phyloP scores from a whole-genome alignment of 1,284 basidiomycete genomes.

The Salmacisia buchloeana region DNA sequence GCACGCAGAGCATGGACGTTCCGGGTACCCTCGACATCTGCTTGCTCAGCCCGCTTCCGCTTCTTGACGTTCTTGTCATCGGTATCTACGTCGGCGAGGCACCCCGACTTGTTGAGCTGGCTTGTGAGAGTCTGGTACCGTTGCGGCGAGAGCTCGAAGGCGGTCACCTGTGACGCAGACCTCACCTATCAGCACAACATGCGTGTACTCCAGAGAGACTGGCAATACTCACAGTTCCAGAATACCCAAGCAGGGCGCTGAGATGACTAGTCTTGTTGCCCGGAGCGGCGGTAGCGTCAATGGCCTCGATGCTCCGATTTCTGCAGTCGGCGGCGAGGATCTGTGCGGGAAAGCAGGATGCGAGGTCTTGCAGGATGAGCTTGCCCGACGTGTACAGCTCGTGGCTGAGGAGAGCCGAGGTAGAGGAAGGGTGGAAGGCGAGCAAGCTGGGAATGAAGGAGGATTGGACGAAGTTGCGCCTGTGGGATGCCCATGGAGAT shows the following conservation, averaged over 20 bases:
- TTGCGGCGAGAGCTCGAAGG: slow-evolving; percentile 35
- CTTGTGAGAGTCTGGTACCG: slow-evolving; percentile 21
- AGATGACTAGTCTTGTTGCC: slow-evolving; percentile 97
- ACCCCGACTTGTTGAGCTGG: slow-evolving; percentile 21
- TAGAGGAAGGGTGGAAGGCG: slow-evolving; percentile 62
- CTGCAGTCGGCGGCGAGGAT: slow-evolving; percentile 52
- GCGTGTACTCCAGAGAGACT: background rate
- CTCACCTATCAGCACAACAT: background rate
- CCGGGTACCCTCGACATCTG: background rate
- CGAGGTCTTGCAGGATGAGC: slow-evolving; percentile 92
- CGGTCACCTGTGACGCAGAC: slow-evolving; percentile 17
- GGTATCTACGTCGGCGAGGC: background rate
- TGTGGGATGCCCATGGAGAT: slow-evolving; percentile 43
- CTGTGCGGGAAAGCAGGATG: slow-evolving; percentile 88
- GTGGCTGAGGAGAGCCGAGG: slow-evolving; percentile 27
- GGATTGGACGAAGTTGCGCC: slow-evolving; percentile 40
- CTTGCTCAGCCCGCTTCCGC: background rate
- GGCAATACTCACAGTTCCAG: background rate
- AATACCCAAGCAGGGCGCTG: slow-evolving; percentile 60
- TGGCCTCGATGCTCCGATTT: slow-evolving; percentile 55
- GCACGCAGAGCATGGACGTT: slow-evolving; percentile 27
- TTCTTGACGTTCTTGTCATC: background rate
- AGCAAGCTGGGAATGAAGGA: slow-evolving; percentile 72
- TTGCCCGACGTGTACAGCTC: slow-evolving; percentile 65
- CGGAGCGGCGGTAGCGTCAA: slow-evolving; percentile 93